Evolutionary conservation across 306 rosid genomes (phyloP), one percentile per base, ranked within the genome.

Genomic region (Urtica urens): DNA sequence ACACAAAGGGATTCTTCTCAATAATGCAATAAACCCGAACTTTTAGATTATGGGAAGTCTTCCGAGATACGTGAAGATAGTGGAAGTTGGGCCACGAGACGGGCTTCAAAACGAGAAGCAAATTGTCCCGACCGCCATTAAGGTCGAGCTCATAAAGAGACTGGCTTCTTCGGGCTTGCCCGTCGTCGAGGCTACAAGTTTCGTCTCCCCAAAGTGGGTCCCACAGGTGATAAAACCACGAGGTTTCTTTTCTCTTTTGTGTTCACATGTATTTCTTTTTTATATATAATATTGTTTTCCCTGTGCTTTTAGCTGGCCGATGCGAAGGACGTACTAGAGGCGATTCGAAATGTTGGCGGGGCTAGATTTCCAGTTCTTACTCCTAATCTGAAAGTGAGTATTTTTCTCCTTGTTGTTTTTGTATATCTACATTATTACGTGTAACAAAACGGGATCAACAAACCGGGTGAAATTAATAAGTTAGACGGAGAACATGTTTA

Each of bases 171-270:
- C 95, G 17, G 93, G 97, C 35, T 66, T 88, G 73, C 63, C 78
- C 35, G 72, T 78, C 58, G 83, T 83, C 25, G 96, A 88, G 72
- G 88, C 93, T 6, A 83, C 94, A 10, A 83, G 96, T 78, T 88
- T 88, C 65, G 94, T 88, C 56, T 83, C 96, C 16, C 94, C 94
- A 52, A 87, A 83, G 83, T 83, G 96, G 93, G 88, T 87, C 41
- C 94, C 93, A 0, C 96, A 87, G 94, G 94, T 87, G 66, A 62
- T 37, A 19, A 14, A 25, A 30, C 31, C 21, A 13, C 21, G 10
- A 15, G 20, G 23, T 34, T n/a, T 34, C 11, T 21, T 39, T 8
- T 3, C 10, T 46, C 40, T 35, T 35, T 4, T 13, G 40, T 35
- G 37, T 31, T 31, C 13, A 13, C 10, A 35, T 35, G n/a, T 35